These are phyloP conservation scores for Lupinus albus DNA, from an alignment of 306 rosid genomes.

Conservation along the genomic window DNA sequence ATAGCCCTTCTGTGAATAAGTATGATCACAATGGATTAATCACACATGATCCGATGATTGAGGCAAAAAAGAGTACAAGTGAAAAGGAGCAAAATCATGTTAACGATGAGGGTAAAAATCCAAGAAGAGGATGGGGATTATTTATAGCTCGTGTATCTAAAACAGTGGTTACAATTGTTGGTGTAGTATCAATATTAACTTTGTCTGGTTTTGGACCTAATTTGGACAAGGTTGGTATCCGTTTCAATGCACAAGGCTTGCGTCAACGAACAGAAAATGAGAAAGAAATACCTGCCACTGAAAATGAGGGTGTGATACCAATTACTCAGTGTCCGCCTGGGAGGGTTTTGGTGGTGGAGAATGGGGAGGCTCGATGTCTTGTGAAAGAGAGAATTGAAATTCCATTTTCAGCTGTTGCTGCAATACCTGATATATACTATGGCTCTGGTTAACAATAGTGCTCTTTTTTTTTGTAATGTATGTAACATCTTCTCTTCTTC, in stretches of 20 bases:
- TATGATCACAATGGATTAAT: conserved; percentile 58
- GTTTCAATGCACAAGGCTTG: conserved; percentile 42
- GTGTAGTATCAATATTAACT: conserved; percentile 67
- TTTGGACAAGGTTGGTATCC: conserved; percentile 43
- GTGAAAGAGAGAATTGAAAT: conserved; percentile 97
- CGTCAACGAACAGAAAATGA: conserved; percentile 46
- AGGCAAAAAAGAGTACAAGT: conserved; percentile 41
- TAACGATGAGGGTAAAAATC: conserved; percentile 44
- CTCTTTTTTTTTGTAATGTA: conserved; percentile 40
- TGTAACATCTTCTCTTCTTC: conserved; percentile 25
- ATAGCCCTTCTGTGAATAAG: conserved; percentile 50
- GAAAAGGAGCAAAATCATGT: conserved; percentile 44
- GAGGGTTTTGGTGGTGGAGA: conserved; percentile 65
- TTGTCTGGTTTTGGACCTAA: conserved; percentile 73
- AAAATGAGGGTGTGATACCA: conserved; percentile 43
- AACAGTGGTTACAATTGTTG: conserved; percentile 66
- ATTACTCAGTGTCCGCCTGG: conserved; percentile 71
- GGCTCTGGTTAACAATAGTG: conserved; percentile 67
- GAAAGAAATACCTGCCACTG: conserved; percentile 35
- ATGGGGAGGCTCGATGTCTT: conserved; percentile 77
- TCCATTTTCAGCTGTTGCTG: conserved; percentile 76
- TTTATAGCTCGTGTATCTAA: conserved; percentile 64
- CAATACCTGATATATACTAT: conserved; percentile 89
- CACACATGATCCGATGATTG: conserved; percentile 44
- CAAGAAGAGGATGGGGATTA: conserved; percentile 55